Base-by-base conservation (phyloP, 306 rosid species). In the Malus asiatica region DNA sequence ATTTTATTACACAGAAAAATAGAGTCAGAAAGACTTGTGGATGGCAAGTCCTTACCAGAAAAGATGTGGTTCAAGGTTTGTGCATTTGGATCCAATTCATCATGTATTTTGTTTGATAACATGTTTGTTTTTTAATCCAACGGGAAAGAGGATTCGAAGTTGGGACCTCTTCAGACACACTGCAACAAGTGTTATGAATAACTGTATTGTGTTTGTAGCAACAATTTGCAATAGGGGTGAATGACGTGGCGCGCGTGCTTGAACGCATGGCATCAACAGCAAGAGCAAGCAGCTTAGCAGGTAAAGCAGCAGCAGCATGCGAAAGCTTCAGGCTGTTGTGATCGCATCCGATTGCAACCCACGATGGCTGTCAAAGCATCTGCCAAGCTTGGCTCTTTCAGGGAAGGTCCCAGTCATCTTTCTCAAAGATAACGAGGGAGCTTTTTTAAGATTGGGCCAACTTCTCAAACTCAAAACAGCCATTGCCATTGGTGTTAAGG, bases 401-500 rank as follows among this genome's bases (percentile, higher is more conserved):
- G 88, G 91, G 87, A 78, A 77, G 55, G 91, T 91, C 30, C 97
- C 96, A 2, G 55, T 89, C 73, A 80, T 89, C 73, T 86, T 87
- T 72, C 85, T 91, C 75, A 91, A 84, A 75, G 93, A 89, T 73
- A 82, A 76, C 63, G 83, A 89, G 71, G 78, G 80, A 33, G 97
- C 93, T 71, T 93, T 92, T 73, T 77, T 93, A 64, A 85, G 93
- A 85, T 82, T 93, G 78, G 97, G 93, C 71, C 90, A 86, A 76
- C 90, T 93, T 60, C 82, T 91, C 30, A 86, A 86, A 45, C 81
- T 91, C 59, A 93, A 86, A 85, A 91, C 96, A n/a, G 92, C 97
- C 57, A 85, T 93, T 77, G 92, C 96, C n/a, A 73, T 91, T 59
- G 98, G 98, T 68, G 73, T 93, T 61, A 93, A 91, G 98, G 97